Evolutionary conservation across 176 grass and related monocot genomes (phyloP), one percentile per base, ranked within the genome.

Genomic region (Ananas comosus): DNA sequence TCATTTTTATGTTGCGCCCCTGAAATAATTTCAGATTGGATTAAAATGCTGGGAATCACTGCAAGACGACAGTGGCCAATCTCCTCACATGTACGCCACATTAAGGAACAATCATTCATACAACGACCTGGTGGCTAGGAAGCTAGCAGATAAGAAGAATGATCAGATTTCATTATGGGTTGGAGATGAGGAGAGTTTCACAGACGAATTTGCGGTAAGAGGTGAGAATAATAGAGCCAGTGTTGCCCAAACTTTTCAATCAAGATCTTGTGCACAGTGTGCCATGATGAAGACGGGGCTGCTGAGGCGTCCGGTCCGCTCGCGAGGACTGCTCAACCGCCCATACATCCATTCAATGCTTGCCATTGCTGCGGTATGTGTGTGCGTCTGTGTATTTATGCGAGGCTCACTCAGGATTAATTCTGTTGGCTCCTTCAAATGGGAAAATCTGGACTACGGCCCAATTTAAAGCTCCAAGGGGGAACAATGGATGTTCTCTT

Each of bases 331-430:
- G 72, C 89, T 99, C 51, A 74, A 74, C 64, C 86, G 95, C 7
- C 90, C 95, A 13, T 99, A 94, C 14, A 75, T 99, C 24, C 77
- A 90, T 52, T 94, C 95, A 3, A 84, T 99, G 95, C 87, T 99
- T 22, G 95, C 87, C 50, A 91, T 99, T 70, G 95, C 95, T 27
- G 95, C 95, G 51, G 95, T 99, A 54, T 97, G 94, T 22, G 95
- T 99, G 11, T 99, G 95, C 76, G 95, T 99, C 33, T 99, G 95
- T 14, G 71, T 99, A 13, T 91, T 93, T 22, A 77, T 91, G 74
- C 78, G 89, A 72, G 90, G 71, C 70, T 83, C 80, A 25, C 79
- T 92, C 71, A 77, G 82, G 68, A 68, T 93, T 65, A 87, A 92
- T 61, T 88, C 83, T 59, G 84, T 82, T 18, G 70, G 75, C 52